A percentile compares a stretch with the other conserved stretches of the same genome.
Evolutionary conservation across 192 early-diverging fungal genomes (phyloP).

Genomic region (Coemansia sp.): DNA sequence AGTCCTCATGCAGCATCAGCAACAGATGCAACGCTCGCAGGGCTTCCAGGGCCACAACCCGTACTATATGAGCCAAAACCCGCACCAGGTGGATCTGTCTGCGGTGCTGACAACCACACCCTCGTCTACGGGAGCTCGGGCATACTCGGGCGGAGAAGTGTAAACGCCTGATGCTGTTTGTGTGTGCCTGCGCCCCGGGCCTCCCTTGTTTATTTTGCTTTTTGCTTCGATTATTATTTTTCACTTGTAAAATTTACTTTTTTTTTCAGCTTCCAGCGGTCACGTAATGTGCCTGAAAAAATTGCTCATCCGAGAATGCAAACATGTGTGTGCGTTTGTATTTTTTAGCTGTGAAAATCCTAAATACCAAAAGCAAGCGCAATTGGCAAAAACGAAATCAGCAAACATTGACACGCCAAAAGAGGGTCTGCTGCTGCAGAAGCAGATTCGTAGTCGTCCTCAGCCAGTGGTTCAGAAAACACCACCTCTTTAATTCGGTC

Average conservation of each 20-base stretch:
- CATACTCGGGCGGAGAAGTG: not conserved
- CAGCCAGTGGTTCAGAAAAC: not conserved
- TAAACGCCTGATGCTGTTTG: not conserved
- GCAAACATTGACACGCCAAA: not conserved
- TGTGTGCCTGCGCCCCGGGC: not conserved
- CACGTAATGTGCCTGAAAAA: not conserved
- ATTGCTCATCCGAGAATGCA: not conserved
- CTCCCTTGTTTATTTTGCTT: not conserved
- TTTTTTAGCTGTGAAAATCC: not conserved
- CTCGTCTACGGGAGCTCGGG: not conserved
- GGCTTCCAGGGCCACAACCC: constrained; percentile 6
- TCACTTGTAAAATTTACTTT: not conserved
- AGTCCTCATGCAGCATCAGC: not conserved
- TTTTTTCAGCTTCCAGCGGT: not conserved
- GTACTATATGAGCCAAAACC: not conserved
- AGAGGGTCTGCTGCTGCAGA: not conserved
- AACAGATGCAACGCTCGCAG: constrained; percentile 7
- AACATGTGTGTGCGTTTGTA: not conserved
- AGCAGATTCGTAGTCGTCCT: constrained; percentile 3
- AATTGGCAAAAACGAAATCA: not conserved
- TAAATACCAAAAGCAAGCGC: not conserved
- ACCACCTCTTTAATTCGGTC: constrained; percentile 5
- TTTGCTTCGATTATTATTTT: constrained; percentile 1
- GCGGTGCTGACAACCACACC: constrained; percentile 13
- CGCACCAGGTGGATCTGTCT: not conserved